A percentile compares a stretch with the other conserved stretches of the same genome.
Evolutionary conservation across 495 filamentous ascomycete species (phyloP).

Genomic region (Hypoxylon subgilvum): DNA sequence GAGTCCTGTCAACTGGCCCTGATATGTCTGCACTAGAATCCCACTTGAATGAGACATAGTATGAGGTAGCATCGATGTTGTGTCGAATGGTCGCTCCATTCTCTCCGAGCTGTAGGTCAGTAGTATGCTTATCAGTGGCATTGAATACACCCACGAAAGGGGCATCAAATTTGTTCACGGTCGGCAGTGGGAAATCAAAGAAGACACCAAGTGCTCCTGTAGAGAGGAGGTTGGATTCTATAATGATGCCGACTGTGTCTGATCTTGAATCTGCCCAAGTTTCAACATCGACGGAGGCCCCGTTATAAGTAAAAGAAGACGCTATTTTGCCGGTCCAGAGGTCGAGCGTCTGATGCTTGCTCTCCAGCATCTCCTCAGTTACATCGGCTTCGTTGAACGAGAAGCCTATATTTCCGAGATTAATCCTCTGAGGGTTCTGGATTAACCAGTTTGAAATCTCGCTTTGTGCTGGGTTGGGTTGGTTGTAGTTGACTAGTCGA

Average conservation of each 20-base stretch:
- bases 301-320: constrained; percentile 54
- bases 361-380: constrained; percentile 46
- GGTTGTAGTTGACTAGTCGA: constrained; percentile 58
- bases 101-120: constrained; percentile 35
- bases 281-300: constrained; percentile 46
- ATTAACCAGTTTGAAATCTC: constrained; percentile 62
- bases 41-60: constrained; percentile 51
- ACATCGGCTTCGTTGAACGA: constrained; percentile 49
- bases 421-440: constrained; percentile 59
- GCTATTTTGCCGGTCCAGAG: constrained; percentile 55
- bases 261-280: constrained; percentile 55
- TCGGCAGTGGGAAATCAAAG: constrained; percentile 59
- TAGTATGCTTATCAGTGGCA: constrained; percentile 52
- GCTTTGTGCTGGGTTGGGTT: constrained; percentile 57
- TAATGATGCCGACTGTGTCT: constrained; percentile 53
- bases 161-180: constrained; percentile 53
- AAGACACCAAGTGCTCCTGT: constrained; percentile 50
- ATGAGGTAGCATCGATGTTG: constrained; percentile 51
- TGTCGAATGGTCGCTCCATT: constrained; percentile 53
- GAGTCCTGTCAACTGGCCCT: constrained; percentile 43
- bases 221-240: constrained; percentile 49
- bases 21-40: constrained; percentile 43
- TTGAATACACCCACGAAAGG: constrained; percentile 58
- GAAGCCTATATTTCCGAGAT: constrained; percentile 56
- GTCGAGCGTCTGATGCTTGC: constrained; percentile 55